phyloP scores from a whole-genome alignment of 1,284 basidiomycete genomes.

The Cerrena zonata region DNA sequence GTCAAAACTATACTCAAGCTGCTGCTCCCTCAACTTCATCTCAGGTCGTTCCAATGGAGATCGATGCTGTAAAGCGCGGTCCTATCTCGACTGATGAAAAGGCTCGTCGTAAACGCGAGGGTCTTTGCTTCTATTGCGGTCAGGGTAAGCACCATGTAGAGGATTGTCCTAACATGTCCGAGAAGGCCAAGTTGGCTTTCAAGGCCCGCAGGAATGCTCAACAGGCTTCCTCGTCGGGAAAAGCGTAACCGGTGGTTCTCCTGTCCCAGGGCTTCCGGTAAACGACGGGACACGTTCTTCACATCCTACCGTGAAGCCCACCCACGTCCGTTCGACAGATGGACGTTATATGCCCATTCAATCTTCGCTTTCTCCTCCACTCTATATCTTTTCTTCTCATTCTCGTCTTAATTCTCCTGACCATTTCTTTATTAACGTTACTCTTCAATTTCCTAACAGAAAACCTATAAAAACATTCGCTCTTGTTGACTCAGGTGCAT shows the following conservation, averaged over 20 bases:
- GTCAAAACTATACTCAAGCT: background rate
- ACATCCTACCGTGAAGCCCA: background rate
- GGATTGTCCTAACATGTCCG: constrained; percentile 1
- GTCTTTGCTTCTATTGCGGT: too few relatives aligned
- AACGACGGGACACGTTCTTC: background rate
- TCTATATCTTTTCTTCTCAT: constrained; percentile 6
- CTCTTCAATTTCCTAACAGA: constrained; percentile 26
- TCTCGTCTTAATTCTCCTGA: constrained; percentile 9
- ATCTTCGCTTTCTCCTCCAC: background rate
- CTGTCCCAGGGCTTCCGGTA: background rate
- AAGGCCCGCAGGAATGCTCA: too few relatives aligned
- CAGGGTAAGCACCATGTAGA: background rate
- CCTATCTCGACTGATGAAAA: background rate
- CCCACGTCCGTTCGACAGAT: background rate
- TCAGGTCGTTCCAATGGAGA: constrained; percentile 2
- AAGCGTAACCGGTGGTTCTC: background rate
- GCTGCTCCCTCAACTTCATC: background rate
- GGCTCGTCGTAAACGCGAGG: background rate
- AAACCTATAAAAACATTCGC: constrained; percentile 26
- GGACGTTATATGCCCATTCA: background rate
- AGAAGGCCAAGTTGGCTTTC: background rate
- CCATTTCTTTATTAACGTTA: constrained; percentile 33
- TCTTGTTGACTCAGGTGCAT: constrained; percentile 33
- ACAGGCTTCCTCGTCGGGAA: background rate
- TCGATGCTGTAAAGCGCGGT: background rate